Evolutionary conservation across 306 rosid species (phyloP).

Genomic region (Lablab purpureus): DNA sequence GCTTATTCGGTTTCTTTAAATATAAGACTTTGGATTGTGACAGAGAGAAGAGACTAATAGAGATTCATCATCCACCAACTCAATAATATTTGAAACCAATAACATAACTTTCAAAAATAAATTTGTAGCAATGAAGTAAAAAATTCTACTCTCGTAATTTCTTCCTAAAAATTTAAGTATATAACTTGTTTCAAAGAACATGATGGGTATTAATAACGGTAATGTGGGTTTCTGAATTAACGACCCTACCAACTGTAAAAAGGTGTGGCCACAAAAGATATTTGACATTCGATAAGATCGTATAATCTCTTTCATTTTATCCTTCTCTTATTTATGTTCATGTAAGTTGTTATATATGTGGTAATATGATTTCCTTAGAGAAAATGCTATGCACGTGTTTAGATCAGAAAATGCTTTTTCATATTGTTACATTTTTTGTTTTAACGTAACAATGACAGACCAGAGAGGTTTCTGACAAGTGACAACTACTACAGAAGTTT

Average conservation of each 20-base stretch:
- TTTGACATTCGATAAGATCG: background rate
- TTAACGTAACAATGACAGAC: background rate
- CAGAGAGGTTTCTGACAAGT: background rate
- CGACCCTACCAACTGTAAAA: background rate
- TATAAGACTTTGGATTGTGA: too few species aligned
- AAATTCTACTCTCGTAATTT: too few species aligned
- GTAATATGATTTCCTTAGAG: background rate
- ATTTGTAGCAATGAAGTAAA: too few species aligned
- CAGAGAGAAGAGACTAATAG: too few species aligned
- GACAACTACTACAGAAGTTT: background rate
- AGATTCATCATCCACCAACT: too few species aligned
- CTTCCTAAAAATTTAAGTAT: too few species aligned
- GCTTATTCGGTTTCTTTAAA: too few species aligned
- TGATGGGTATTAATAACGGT: background rate
- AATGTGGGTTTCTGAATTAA: background rate
- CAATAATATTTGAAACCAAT: too few species aligned
- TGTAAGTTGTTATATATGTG: background rate
- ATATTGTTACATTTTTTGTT: background rate
- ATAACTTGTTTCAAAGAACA: too few species aligned
- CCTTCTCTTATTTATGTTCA: background rate
- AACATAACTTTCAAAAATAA: too few species aligned
- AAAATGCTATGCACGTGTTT: constrained; percentile 9
- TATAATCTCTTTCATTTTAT: background rate
- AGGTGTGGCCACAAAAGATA: background rate
- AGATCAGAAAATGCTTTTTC: background rate